Base-by-base conservation (phyloP, 176 grass and related monocot species). In the Guadua angustifolia region DNA sequence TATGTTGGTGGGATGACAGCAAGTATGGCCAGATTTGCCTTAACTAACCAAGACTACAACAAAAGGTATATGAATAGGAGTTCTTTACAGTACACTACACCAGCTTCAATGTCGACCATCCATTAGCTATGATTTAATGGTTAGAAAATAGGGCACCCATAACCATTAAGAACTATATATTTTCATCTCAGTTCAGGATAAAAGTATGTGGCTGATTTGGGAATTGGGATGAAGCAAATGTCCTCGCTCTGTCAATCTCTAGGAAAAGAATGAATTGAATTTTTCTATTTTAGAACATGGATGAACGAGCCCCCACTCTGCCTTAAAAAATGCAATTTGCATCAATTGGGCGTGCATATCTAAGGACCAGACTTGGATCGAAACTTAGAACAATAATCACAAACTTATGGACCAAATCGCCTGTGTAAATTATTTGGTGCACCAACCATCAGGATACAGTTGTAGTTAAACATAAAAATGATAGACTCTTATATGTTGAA, bases 21-120 rank as follows among this genome's bases (percentile, higher is more conserved):
- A 82, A 71, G 66, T 50, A 84, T 75, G 49, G 47, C 32, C 51
- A 70, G 62, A 84, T 22, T 73, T 45, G 51, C 5, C 53, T 57
- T 52, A 49, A 69, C 51, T 11, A 61, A 46, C 57, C 66, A 40
- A 74, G 40, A 84, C 59, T 59, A 79, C 16, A 19, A 53, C 40
- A 18, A 19, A 73, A 63, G 8, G 45, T 65, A 42, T 42, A 53
- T 53, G 6, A 10, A 32, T 61, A 73, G 68, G 50, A 47, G 53
- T 55, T 82, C 45, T 38, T 73, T 49, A 50, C 18, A 4, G 24
- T 32, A 32, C 69, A 43, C 0, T 13, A 10, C 3, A 65, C 29
- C 62, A 65, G 45, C 36, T 70, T 70, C 24, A 5, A 70, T 70
- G 42, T 22, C 12, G 39, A 70, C 40, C 21, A 68, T 68, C 36